Evolutionary conservation across 129 eudicot genomes (phyloP), one percentile per base, ranked within the genome.

Genomic region (Daucus carota): DNA sequence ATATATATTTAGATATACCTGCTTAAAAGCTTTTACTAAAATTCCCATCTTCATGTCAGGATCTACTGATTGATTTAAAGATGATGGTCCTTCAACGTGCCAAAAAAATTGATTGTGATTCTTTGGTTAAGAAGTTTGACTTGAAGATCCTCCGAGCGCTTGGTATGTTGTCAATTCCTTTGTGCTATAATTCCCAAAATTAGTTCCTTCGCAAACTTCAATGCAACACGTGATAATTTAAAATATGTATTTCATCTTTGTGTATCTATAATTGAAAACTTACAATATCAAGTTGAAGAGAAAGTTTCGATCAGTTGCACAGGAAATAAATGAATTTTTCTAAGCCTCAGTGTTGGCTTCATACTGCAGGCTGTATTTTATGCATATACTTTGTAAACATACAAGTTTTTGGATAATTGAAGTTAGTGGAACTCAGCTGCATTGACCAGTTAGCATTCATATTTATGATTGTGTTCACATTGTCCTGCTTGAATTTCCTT

Each of bases 81-180:
- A 77, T 2, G 74, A 22, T 84, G 81, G 77, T 80, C 42, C 41
- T 38, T 20, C 77, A 65, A 42, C 84, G 79, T 3, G 82, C 84
- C 8, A 80, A 67, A 38, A 44, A n/a, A 32, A 77, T 76, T 50
- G 54, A 79, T 16, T 83, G 73, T 26, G 79, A 80, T 24, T 50
- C 75, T 66, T 73, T 84, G 47, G 79, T 76, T 6, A 77, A 84
- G 70, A 84, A 77, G 40, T 80, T 84, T 70, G 84, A 84, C 68
- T 77, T 80, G 63, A 63, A 67, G 73, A 80, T 66, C 54, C 82
- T 84, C 66, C 79, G 82, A 73, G 78, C 79, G 31, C 84, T 84
- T 45, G 80, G 87, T 80, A 84, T 57, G 78, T 70, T 77, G n/a
- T 41, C n/a, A 18, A 26, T 62, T 40, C 46, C 29, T 32, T 57